Evolutionary conservation across 495 filamentous ascomycete species (phyloP), one percentile per base, ranked within the genome.

Genomic region (Penicillium ochrochloron): DNA sequence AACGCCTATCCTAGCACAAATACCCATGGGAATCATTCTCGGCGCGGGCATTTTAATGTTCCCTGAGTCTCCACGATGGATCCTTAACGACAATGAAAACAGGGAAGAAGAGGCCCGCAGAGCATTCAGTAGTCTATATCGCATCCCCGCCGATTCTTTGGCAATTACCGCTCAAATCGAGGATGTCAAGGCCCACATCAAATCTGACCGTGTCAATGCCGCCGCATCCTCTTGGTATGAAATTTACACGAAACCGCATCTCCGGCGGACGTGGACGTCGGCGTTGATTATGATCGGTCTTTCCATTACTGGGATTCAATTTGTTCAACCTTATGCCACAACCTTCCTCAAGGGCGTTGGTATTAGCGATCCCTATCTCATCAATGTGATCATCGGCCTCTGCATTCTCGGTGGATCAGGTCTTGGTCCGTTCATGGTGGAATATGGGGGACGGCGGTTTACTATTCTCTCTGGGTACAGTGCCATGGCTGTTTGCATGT

Each of bases 11-110:
- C 39, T 74, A 12, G 72, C 69, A 11, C 73, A 75, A 48, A 74
- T 75, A 21, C 73, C 73, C 0, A 6, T 75, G 10, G 71, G 69
- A 0, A 42, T 75, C 14, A 29, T 74, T 17, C 66, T 75, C 0
- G 73, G 69, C 15, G 69, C 66, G 12, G 69, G 71, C 0, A 70
- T 75, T 23, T 39, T 74, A 44, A 74, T 69, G 71, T 72, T 75
- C 12, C 73, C 73, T 2, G 73, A 75, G 55, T 75, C 73, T 0
- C 73, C 73, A 8, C 72, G 73, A 9, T 75, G 73, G 73, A 62
- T 74, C 11, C 42, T 75, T 27, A 66, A 57, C 21, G 58, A 69
- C 31, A 57, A 63, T 3, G 48, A 64, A 8, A 59, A 58, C 2
- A 56, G 52, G 50, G 71, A 74, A 62, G 67, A 69, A 2, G 69